Percentiles rank a stretch among this genome's conserved stretches.
Evolutionary conservation across 805 yeast genomes (phyloP).

Genomic region (Yamadazyma akitaensis): DNA sequence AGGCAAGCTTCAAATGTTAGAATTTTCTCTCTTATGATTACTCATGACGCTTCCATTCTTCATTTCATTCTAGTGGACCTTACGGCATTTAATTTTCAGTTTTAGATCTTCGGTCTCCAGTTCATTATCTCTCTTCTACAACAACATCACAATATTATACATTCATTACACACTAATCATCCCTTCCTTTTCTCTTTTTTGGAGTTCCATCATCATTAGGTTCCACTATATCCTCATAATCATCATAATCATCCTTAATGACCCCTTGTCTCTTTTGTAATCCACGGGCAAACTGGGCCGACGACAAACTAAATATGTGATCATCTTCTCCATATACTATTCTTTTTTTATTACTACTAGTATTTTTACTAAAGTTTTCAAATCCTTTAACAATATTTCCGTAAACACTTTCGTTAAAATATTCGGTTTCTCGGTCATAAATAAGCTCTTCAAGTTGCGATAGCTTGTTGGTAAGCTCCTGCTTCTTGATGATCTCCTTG

Average conservation of each 20-base stretch:
- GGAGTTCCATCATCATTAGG: slow-evolving; percentile 14
- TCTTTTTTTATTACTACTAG: slow-evolving; percentile 41
- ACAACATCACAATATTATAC: background rate
- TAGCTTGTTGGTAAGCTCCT: slow-evolving; percentile 60
- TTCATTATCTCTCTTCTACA: too few relatives aligned
- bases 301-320: slow-evolving; percentile 74
- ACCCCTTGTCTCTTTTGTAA: slow-evolving; percentile 50
- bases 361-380: slow-evolving; percentile 65
- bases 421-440: slow-evolving; percentile 72
- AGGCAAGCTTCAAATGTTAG: too few relatives aligned
- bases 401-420: slow-evolving; percentile 65
- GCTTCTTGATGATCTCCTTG: slow-evolving; percentile 58
- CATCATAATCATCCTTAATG: slow-evolving; percentile 33
- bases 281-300: slow-evolving; percentile 60
- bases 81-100: too few relatives aligned
- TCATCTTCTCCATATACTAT: slow-evolving; percentile 66
- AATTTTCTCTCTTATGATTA: too few relatives aligned
- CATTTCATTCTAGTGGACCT: too few relatives aligned
- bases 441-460: slow-evolving; percentile 70
- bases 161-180: background rate
- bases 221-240: slow-evolving; percentile 36
- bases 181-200: slow-evolving; percentile 2
- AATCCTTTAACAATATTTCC: slow-evolving; percentile 92
- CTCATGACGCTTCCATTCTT: too few relatives aligned
- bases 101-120: too few relatives aligned